Evolutionary conservation across 2,329 filamentous ascomycete genomes (phyloP).

Genomic region (Myotisia sp.): DNA sequence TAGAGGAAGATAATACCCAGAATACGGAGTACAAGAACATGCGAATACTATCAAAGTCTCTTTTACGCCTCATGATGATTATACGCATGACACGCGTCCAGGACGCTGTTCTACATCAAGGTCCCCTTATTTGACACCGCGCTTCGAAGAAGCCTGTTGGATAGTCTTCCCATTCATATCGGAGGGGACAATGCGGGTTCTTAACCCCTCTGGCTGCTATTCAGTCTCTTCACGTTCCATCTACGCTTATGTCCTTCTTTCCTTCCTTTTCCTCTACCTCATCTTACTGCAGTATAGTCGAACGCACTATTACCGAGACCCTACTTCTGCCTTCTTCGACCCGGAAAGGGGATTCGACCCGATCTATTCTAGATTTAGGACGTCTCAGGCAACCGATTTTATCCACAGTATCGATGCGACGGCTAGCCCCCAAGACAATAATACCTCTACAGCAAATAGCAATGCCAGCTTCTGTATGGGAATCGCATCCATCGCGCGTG

Average conservation of each 20-base stretch:
- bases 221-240: constrained; percentile 1
- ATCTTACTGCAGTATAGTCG: constrained; percentile 16
- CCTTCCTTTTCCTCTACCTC: constrained; percentile 16
- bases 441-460: neutral
- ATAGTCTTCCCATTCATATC: no score
- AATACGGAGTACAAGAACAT: no score
- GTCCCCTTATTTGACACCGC: no score
- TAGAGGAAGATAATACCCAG: no score
- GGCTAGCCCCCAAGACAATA: neutral
- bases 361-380: constrained; percentile 17
- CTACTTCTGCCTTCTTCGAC: constrained; percentile 21
- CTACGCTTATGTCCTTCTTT: constrained; percentile 6
- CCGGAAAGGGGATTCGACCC: constrained; percentile 16
- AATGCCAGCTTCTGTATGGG: constrained; percentile 28
- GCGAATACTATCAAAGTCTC: no score
- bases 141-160: no score
- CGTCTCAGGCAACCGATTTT: constrained; percentile 15
- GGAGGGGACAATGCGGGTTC: constrained; percentile 4
- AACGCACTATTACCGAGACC: constrained; percentile 16
- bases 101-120: no score
- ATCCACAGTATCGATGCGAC: constrained; percentile 12
- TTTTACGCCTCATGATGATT: no score
- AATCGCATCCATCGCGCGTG: constrained; percentile 29
- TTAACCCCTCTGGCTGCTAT: neutral
- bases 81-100: no score